Evolutionary conservation across 768 basidiomycete genomes (phyloP).

Genomic region (Collybia sordida): DNA sequence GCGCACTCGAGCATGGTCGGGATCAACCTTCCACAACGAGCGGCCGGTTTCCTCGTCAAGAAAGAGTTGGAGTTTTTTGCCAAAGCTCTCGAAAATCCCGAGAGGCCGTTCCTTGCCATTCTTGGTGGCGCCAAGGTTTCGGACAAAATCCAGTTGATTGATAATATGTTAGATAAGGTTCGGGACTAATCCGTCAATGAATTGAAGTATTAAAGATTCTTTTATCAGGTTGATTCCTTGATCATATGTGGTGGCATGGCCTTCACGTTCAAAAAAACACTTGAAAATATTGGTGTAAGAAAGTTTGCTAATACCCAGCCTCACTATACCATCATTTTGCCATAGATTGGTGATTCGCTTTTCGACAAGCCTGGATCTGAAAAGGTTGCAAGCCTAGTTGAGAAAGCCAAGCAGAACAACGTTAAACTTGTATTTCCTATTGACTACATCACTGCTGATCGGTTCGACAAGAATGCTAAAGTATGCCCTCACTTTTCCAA

Average conservation of each 20-base stretch:
- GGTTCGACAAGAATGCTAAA: conserved; percentile 90
- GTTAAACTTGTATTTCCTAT: conserved; percentile 96
- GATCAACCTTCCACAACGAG: conserved; percentile 86
- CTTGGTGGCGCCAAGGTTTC: conserved; percentile 98
- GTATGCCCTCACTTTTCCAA: conserved; percentile 34
- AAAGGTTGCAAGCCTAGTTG: conserved; percentile 80
- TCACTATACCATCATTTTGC: neutral
- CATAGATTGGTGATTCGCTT: conserved; percentile 90
- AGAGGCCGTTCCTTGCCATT: conserved; percentile 96
- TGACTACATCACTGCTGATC: conserved; percentile 93
- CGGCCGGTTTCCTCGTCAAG: conserved; percentile 95
- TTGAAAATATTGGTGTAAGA: conserved; percentile 72
- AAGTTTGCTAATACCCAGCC: neutral
- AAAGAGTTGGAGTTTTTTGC: conserved; percentile 99
- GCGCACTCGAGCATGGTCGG: conserved; percentile 99
- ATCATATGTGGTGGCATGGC: conserved; percentile 99
- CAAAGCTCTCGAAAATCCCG: conserved; percentile 93
- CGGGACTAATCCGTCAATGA: conserved; percentile 6
- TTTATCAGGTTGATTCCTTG: conserved; percentile 81
- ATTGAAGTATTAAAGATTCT: neutral
- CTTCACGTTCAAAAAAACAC: conserved; percentile 97
- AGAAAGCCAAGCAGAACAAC: conserved; percentile 89
- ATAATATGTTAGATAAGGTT: conserved; percentile 98
- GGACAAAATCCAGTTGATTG: conserved; percentile 98
- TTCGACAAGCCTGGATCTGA: conserved; percentile 88